These are phyloP conservation scores for Vitis vinifera DNA, from an alignment of 164 flowering plant species.

Conservation along the genomic window DNA sequence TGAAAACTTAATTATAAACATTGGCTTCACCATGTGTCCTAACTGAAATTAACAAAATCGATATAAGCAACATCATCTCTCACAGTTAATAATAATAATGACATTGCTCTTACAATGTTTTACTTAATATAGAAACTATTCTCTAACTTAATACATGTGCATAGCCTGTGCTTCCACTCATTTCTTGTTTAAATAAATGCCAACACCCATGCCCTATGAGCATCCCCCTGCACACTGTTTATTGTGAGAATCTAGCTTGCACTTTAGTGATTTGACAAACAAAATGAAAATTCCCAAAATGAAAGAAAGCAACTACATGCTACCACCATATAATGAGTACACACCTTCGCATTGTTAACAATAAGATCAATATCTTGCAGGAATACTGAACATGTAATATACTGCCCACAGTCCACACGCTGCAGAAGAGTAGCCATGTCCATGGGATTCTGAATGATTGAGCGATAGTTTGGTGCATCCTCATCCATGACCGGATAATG, in stretches of 20 bases:
- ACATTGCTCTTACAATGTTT: too few species aligned
- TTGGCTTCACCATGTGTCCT: too few species aligned
- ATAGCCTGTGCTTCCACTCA: too few species aligned
- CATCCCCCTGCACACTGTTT: neutral
- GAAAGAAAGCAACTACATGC: neutral
- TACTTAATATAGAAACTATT: too few species aligned
- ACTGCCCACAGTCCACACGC: conserved; percentile 88
- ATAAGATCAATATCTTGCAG: conserved; percentile 88
- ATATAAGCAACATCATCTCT: too few species aligned
- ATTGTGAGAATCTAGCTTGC: neutral
- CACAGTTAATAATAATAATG: too few species aligned
- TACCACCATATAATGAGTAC: neutral
- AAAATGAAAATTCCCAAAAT: neutral
- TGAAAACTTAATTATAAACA: too few species aligned
- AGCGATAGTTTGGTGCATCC: conserved; percentile 95
- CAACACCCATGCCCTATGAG: neutral
- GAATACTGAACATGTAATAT: conserved; percentile 74
- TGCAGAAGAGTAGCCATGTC: conserved; percentile 90
- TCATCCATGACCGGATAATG: conserved; percentile 97
- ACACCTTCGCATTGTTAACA: conserved; percentile 86
- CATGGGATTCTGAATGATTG: conserved; percentile 92
- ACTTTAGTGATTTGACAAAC: neutral
- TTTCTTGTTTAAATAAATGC: neutral
- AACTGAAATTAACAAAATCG: too few species aligned
- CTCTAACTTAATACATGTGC: too few species aligned